These are phyloP conservation scores for Thymus mandschuricus DNA, from an alignment of 257 asterid genomes.

Conservation along the genomic window DNA sequence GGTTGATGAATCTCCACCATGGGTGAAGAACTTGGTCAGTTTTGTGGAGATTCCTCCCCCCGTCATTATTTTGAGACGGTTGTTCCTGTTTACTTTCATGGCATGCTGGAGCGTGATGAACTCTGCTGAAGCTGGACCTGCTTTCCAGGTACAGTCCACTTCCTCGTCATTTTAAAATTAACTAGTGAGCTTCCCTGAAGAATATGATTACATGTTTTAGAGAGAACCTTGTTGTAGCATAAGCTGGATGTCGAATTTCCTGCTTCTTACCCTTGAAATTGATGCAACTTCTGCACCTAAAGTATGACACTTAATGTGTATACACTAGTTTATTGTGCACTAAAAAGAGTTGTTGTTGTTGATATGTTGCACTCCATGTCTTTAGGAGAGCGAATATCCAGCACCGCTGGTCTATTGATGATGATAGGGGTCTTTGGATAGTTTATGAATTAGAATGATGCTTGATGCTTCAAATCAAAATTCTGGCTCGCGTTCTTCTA, in stretches of 20 bases:
- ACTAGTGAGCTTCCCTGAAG: background rate
- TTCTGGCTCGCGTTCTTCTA: conserved; percentile 1
- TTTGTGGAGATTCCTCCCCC: conserved; percentile 89
- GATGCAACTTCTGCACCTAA: background rate
- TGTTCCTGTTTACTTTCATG: conserved; percentile 90
- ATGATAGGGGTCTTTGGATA: background rate
- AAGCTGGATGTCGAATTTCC: background rate
- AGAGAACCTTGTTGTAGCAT: background rate
- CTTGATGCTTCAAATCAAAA: background rate
- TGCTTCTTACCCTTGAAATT: background rate
- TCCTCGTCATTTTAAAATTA: conserved; percentile 15
- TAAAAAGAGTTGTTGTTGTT: background rate
- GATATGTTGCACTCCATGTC: background rate
- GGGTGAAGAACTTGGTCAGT: conserved; percentile 82
- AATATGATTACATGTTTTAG: background rate
- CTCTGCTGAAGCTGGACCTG: conserved; percentile 98
- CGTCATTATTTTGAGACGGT: conserved; percentile 81
- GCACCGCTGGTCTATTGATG: no score
- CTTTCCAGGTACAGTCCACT: conserved; percentile 76
- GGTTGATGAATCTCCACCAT: conserved; percentile 97
- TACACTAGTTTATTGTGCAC: conserved; percentile 5
- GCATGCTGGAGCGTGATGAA: conserved; percentile 97
- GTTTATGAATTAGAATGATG: background rate
- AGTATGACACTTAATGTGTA: background rate
- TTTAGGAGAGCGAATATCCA: background rate